Evolutionary conservation across 441 rosid genomes (phyloP), one percentile per base, ranked within the genome.

Genomic region (Adansonia madagascariensis): DNA sequence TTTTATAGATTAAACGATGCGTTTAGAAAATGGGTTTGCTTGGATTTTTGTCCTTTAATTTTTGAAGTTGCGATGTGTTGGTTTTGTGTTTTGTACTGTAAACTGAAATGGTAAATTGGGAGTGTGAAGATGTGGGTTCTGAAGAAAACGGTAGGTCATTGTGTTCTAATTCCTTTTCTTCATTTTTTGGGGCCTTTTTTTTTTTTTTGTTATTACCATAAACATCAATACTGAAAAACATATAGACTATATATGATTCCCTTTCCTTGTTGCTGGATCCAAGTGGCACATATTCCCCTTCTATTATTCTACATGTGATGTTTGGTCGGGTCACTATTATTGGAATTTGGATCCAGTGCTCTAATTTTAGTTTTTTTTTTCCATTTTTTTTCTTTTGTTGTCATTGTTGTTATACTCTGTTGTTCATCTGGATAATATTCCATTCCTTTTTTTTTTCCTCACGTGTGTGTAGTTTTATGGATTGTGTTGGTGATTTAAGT

Each of bases 251-350:
- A n/a, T n/a, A 17, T 52, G 56, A 14, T 52, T 12, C 18, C 56
- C 56, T 73, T 73, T 73, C 60, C 18, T 50, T 53, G 53, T 10
- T 55, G 43, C 44, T 62, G 27, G 62, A 73, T 79, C 80, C 80
- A 61, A 73, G 44, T 31, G 35, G 35, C 35, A 2, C 35, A 31
- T 31, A 31, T 50, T 50, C 15, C 55, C 55, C 17, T 50, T 50
- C 55, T 56, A 47, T 72, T 56, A 62, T 49, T 53, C 64, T 31
- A 41, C 63, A 8, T 66, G 75, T 20, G 46, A 49, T 75, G 71
- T 78, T 78, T 72, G 41, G 35, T 64, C 1, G 27, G 11, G n/a
- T 4, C 52, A 10, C 31, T 22, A 20, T 47, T 18, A 65, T 31
- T 31, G 35, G 35, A 31, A 31, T 31, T 66, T 59, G 24, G 73